Evolutionary conservation across 306 rosid genomes (phyloP), one percentile per base, ranked within the genome.

Genomic region (Lagenaria siceraria): DNA sequence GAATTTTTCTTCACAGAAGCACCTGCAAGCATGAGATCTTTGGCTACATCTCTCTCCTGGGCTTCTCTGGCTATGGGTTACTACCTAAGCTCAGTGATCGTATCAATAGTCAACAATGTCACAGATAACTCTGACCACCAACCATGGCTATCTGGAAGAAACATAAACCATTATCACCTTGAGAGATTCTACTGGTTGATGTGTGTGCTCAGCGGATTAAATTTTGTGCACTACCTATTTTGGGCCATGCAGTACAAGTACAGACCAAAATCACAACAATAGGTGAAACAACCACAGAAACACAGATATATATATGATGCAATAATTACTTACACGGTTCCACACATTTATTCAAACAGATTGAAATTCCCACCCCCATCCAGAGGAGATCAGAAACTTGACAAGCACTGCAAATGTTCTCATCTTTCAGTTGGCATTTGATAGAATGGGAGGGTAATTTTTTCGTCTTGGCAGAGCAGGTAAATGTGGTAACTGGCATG

Each of bases 1-100:
- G 99, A 95, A 24, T 95, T 92, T 53, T 95, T 92, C 93, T 95
- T 95, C 87, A 86, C 99, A 13, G 99, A 95, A 76, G 96, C 97
- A 61, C 99, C 99, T 10, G 8, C 74, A 6, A 83, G 87, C 77
- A 95, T 95, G 99, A 89, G 92, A 75, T 95, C 99, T 3, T 76
- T 95, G 82, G 97, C 99, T 9, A 95, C 99, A 46, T 86, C 99
- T 19, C 96, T 95, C 31, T 88, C 99, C 1, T 95, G 93, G 93
- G 97, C 97, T 7, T 92, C 97, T 54, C 75, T 92, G 82, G 99
- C 97, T 14, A 75, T 95, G 89, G 99, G 99, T 0, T 95, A 89
- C 79, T 95, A 90, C 31, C 91, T 95, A 1, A 92, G 99, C 88
- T 87, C 99, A 10, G 89, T 86, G 46, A 83, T 95, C 60, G 97